Evolutionary conservation across 768 basidiomycete species (phyloP).

Genomic region (Rhodocollybia butyracea): DNA sequence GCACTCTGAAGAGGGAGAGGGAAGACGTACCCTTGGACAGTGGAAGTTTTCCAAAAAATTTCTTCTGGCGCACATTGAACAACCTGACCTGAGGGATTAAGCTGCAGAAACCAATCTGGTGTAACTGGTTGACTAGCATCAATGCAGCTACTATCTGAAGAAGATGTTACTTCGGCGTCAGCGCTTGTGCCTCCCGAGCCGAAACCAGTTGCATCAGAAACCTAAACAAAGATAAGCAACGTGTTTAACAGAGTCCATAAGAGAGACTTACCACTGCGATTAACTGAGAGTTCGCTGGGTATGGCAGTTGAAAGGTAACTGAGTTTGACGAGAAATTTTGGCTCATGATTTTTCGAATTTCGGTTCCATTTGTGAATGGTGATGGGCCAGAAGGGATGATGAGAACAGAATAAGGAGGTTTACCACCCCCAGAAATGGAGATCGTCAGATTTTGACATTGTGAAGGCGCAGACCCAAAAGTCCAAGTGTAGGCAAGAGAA

Average conservation of each 20-base stretch:
- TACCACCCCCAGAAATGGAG: constrained; percentile 51
- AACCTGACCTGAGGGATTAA: constrained; percentile 59
- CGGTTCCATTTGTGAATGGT: constrained; percentile 57
- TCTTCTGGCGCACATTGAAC: constrained; percentile 48
- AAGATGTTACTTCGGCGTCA: constrained; percentile 50
- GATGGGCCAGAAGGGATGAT: constrained; percentile 66
- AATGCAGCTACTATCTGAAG: constrained; percentile 58
- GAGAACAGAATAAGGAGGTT: constrained; percentile 65
- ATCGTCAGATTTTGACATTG: constrained; percentile 69
- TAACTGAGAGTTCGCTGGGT: constrained; percentile 66
- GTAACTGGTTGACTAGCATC: constrained; percentile 42
- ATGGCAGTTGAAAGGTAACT: constrained; percentile 56
- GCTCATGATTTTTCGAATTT: constrained; percentile 60
- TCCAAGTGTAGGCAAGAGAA: constrained; percentile 42
- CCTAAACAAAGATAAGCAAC: constrained; percentile 29
- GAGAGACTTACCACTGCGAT: constrained; percentile 66
- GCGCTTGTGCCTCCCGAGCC: constrained; percentile 76
- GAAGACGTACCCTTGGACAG: constrained; percentile 49
- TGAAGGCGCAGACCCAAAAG: constrained; percentile 43
- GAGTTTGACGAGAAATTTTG: constrained; percentile 44
- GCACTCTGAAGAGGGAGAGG: not conserved
- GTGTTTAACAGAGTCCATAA: not conserved
- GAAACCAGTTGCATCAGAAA: constrained; percentile 59
- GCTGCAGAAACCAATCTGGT: constrained; percentile 57
- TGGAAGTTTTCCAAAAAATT: too few species aligned